phyloP scores from a whole-genome alignment of 2,329 filamentous ascomycete genomes.

The Aureobasidium uvarum region DNA sequence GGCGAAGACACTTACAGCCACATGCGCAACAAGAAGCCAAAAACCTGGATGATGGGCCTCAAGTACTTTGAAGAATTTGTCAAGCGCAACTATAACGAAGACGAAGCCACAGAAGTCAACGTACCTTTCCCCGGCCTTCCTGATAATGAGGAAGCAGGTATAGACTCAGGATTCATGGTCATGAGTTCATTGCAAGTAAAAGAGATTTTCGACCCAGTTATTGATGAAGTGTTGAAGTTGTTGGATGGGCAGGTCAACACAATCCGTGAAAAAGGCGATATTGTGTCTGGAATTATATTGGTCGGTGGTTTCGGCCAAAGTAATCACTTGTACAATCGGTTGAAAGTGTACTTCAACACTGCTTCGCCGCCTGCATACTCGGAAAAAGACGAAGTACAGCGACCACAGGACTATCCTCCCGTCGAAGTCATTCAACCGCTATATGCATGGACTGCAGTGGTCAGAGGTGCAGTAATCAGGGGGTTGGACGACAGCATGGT shows the following conservation, averaged over 20 bases:
- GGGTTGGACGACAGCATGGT: conserved; percentile 82
- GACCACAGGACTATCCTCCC: conserved; percentile 79
- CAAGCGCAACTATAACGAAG: conserved; percentile 80
- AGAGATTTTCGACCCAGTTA: conserved; percentile 61
- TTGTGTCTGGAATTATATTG: conserved; percentile 64
- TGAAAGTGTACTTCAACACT: conserved; percentile 65
- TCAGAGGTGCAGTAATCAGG: conserved; percentile 71
- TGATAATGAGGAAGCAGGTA: conserved; percentile 71
- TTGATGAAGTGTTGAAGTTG: conserved; percentile 52
- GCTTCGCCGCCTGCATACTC: conserved; percentile 52
- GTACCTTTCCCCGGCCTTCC: conserved; percentile 74
- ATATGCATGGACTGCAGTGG: conserved; percentile 76
- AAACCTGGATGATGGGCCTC: conserved; percentile 72
- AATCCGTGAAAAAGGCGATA: conserved; percentile 45
- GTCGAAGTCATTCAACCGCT: conserved; percentile 76
- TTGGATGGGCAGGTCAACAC: conserved; percentile 48
- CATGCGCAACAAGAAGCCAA: conserved; percentile 75
- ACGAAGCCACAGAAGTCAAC: conserved; percentile 66
- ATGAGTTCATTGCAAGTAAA: conserved; percentile 69
- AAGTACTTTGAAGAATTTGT: conserved; percentile 83
- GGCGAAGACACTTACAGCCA: conserved; percentile 59
- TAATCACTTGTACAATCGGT: conserved; percentile 64
- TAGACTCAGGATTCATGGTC: conserved; percentile 75
- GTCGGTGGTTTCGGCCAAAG: conserved; percentile 81
- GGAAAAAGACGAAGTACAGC: conserved; percentile 66